Evolutionary conservation across 305 asterid genomes (phyloP).

Genomic region (Withania somnifera): DNA sequence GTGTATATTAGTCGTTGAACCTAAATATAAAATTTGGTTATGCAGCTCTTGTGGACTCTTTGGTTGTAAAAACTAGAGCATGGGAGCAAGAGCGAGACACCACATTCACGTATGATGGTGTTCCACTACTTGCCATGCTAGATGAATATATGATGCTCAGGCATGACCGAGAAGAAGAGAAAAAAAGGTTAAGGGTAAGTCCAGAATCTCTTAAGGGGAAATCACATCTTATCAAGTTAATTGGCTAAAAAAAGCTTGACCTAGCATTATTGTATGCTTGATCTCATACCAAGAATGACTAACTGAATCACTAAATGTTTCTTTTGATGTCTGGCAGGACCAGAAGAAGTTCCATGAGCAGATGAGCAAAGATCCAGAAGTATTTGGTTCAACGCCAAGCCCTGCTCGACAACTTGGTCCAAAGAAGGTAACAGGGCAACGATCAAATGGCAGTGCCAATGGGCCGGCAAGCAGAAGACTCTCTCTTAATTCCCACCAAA

Average conservation of each 20-base stretch:
- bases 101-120: slow-evolving; percentile 83
- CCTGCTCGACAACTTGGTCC: slow-evolving; percentile 67
- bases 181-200: slow-evolving; percentile 84
- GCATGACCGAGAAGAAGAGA: slow-evolving; percentile 97
- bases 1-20: not conserved
- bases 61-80: slow-evolving; percentile 78
- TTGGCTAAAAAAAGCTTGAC: not conserved
- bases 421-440: slow-evolving; percentile 66
- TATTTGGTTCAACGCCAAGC: slow-evolving; percentile 73
- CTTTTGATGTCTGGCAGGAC: slow-evolving; percentile 34
- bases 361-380: slow-evolving; percentile 61
- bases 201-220: not conserved
- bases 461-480: slow-evolving; percentile 59
- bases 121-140: slow-evolving; percentile 95
- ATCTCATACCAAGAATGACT: not conserved
- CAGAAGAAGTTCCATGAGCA: slow-evolving; percentile 85
- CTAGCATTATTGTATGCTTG: not conserved
- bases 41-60: slow-evolving; percentile 85
- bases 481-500: slow-evolving; percentile 70
- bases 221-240: not conserved
- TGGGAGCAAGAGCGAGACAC: slow-evolving; percentile 90
- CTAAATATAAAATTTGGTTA: not conserved
- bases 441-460: slow-evolving; percentile 59
- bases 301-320: not conserved
- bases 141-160: slow-evolving; percentile 96